Evolutionary conservation across 2,329 filamentous ascomycete genomes (phyloP).

Genomic region (Aspergillus arachidicola): DNA sequence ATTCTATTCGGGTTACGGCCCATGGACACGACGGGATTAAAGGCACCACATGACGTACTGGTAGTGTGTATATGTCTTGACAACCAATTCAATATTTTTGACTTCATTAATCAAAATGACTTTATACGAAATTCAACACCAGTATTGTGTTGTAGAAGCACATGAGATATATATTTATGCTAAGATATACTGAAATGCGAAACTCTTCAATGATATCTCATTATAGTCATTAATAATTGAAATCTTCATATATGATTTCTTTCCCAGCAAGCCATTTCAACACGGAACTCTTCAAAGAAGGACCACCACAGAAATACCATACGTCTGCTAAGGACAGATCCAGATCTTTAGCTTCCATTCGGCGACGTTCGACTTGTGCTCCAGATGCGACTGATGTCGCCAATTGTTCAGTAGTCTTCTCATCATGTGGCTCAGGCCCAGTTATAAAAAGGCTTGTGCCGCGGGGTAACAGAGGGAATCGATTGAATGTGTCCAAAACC

Average conservation of each 20-base stretch:
- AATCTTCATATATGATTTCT: conserved; percentile 61
- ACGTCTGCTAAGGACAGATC: conserved; percentile 39
- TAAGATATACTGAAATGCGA: not conserved
- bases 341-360: conserved; percentile 54
- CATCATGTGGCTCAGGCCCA: conserved; percentile 33
- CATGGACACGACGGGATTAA: not conserved
- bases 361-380: conserved; percentile 45
- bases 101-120: not conserved
- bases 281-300: conserved; percentile 52
- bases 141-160: not conserved
- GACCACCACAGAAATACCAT: conserved; percentile 65
- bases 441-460: conserved; percentile 69
- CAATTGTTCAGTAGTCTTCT: conserved; percentile 46
- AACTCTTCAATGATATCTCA: not conserved
- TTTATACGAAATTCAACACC: not conserved
- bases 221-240: conserved; percentile 50
- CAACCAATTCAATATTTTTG: not conserved
- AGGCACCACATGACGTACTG: not conserved
- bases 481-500: conserved; percentile 60
- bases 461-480: conserved; percentile 54
- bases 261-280: conserved; percentile 59
- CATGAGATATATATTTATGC: not conserved
- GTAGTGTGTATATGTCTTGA: not conserved
- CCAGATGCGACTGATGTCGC: conserved; percentile 37
- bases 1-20: not conserved